Percentiles rank a stretch among this genome's conserved stretches.
Evolutionary conservation across 345 rosid genomes (phyloP).

Genomic region (Murraya koenigii): DNA sequence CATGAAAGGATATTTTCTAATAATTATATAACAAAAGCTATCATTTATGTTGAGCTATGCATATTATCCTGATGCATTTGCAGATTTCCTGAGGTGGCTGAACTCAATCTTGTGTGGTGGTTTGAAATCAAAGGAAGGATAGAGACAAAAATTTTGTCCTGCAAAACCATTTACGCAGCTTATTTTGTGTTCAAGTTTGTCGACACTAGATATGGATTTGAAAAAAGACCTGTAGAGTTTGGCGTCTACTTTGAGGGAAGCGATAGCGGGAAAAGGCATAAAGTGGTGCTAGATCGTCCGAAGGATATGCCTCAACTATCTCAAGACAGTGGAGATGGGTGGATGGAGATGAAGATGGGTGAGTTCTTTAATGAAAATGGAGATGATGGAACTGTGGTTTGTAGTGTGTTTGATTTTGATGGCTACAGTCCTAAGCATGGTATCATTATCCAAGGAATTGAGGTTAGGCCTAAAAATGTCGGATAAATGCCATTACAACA

Average conservation of each 20-base stretch:
- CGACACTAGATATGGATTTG: background rate
- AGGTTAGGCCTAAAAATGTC: constrained; percentile 35
- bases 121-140: constrained; percentile 18
- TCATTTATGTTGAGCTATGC: background rate
- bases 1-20: too few species aligned
- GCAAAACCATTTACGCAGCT: constrained; percentile 22
- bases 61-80: background rate
- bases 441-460: constrained; percentile 37
- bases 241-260: background rate
- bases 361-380: constrained; percentile 31
- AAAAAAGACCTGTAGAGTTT: constrained; percentile 3
- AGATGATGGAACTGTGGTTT: constrained; percentile 24
- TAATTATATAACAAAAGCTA: too few species aligned
- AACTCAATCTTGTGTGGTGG: constrained; percentile 11
- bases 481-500: background rate
- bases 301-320: background rate
- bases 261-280: background rate
- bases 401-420: constrained; percentile 18
- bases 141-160: constrained; percentile 15
- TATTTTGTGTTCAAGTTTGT: constrained; percentile 22
- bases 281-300: background rate
- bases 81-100: constrained; percentile 31
- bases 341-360: constrained; percentile 47
- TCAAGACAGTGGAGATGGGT: constrained; percentile 31
- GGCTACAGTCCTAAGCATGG: constrained; percentile 18